Percentiles rank a stretch among this genome's conserved stretches.
phyloP scores from a whole-genome alignment of 73 alveolate species.

The Breviolum minutum region DNA sequence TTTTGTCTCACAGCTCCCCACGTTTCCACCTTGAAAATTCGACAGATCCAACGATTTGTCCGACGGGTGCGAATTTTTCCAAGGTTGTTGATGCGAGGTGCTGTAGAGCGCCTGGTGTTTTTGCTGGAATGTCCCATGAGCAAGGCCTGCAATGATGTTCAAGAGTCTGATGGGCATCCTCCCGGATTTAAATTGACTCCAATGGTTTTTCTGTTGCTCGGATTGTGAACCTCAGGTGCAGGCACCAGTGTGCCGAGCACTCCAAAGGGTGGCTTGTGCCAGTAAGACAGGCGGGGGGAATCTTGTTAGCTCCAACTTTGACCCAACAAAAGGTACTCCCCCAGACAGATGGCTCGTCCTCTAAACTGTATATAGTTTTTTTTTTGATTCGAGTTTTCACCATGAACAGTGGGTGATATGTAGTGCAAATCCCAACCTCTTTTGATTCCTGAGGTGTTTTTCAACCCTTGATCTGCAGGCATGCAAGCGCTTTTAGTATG shows the following conservation, averaged over 20 bases:
- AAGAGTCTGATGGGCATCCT: no score
- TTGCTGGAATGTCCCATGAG: neutral
- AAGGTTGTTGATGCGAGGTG: conserved; percentile 16
- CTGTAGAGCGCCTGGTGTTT: conserved; percentile 29
- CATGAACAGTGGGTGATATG: neutral
- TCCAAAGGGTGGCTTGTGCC: conserved; percentile 26
- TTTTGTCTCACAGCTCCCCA: neutral
- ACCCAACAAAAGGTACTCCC: no score
- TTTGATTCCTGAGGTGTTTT: no score
- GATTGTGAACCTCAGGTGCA: neutral
- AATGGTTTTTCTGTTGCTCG: neutral
- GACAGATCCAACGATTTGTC: no score
- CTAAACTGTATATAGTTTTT: no score
- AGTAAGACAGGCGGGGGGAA: conserved; percentile 17
- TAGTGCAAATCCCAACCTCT: no score
- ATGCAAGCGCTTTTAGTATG: conserved; percentile 44
- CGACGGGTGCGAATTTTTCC: neutral
- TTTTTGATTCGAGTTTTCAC: neutral
- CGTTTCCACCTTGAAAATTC: no score
- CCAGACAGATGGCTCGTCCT: neutral
- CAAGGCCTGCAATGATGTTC: neutral
- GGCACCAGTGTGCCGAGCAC: conserved; percentile 17
- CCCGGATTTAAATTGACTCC: no score
- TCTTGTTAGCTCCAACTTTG: neutral
- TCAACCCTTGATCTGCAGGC: neutral